These are phyloP conservation scores for Backusella liffmaniae DNA, from an alignment of 192 early-diverging fungal genomes.

Conservation along the genomic window DNA sequence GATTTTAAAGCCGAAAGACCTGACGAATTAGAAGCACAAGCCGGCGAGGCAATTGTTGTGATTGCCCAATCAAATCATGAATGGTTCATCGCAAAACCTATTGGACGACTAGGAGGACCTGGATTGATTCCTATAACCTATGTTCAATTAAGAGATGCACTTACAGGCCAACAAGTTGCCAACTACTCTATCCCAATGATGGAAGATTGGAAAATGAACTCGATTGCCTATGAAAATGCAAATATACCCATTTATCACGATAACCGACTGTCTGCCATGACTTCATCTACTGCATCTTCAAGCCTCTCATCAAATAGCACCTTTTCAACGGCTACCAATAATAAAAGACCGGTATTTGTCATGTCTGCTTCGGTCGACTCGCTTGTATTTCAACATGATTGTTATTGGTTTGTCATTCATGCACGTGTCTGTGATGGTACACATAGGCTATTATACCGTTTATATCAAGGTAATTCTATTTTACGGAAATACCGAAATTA, in stretches of 20 bases:
- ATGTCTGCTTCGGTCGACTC: slow-evolving; percentile 58
- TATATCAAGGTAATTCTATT: slow-evolving; percentile 57
- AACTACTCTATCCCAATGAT: slow-evolving; percentile 36
- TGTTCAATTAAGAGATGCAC: slow-evolving; percentile 64
- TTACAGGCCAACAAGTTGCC: slow-evolving; percentile 37
- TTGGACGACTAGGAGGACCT: slow-evolving; percentile 53
- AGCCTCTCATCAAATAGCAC: not conserved
- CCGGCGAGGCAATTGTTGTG: slow-evolving; percentile 63
- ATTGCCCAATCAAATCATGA: slow-evolving; percentile 73
- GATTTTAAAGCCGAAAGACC: slow-evolving; percentile 65
- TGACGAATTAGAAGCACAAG: slow-evolving; percentile 62
- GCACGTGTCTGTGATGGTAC: slow-evolving; percentile 55
- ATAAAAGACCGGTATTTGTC: slow-evolving; percentile 34
- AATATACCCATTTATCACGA: not conserved
- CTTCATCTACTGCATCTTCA: not conserved
- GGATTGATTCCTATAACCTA: slow-evolving; percentile 69
- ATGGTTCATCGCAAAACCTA: slow-evolving; percentile 72
- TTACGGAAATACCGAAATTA: not conserved
- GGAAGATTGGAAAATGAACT: slow-evolving; percentile 51
- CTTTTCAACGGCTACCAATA: not conserved
- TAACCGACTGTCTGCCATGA: not conserved
- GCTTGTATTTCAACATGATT: slow-evolving; percentile 64
- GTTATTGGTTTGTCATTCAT: slow-evolving; percentile 70
- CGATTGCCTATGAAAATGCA: slow-evolving; percentile 45
- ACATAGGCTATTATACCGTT: slow-evolving; percentile 62